These are phyloP conservation scores for Mortierella claussenii DNA, from an alignment of 192 early-diverging fungal genomes.

Conservation along the genomic window DNA sequence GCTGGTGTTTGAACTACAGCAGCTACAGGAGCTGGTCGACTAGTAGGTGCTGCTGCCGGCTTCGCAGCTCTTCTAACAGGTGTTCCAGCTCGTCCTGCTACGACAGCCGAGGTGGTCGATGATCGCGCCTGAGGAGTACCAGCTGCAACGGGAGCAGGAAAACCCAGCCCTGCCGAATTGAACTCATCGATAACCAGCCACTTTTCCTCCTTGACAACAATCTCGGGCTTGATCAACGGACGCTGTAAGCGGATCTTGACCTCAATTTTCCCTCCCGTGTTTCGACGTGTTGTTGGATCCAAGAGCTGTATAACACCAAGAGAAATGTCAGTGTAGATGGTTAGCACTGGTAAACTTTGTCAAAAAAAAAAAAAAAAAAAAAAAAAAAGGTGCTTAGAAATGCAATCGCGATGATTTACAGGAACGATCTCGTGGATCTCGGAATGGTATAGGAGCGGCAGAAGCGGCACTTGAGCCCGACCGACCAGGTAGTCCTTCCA, in stretches of 20 bases:
- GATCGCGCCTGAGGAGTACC: background rate
- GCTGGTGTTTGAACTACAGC: background rate
- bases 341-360: too few species aligned
- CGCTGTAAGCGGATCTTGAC: conserved; percentile 69
- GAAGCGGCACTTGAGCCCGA: conserved; percentile 64
- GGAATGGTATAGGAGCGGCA: conserved; percentile 66
- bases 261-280: conserved; percentile 75
- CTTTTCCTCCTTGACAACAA: conserved; percentile 66
- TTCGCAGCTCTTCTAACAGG: conserved; percentile 5
- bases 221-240: conserved; percentile 68
- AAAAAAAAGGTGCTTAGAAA: background rate
- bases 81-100: background rate
- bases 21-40: background rate
- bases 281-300: conserved; percentile 66
- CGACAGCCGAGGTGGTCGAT: background rate
- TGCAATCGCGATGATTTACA: conserved; percentile 52
- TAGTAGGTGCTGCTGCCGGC: background rate
- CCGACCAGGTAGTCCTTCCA: conserved; percentile 68
- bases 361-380: too few species aligned
- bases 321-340: too few species aligned
- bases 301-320: too few species aligned
- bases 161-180: conserved; percentile 44
- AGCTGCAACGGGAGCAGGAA: conserved; percentile 7
- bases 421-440: conserved; percentile 74
- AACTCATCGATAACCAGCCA: conserved; percentile 74